Conservation (phyloP, 352 stramenopile genomes). For the Globisporangium cystogenes region DNA sequence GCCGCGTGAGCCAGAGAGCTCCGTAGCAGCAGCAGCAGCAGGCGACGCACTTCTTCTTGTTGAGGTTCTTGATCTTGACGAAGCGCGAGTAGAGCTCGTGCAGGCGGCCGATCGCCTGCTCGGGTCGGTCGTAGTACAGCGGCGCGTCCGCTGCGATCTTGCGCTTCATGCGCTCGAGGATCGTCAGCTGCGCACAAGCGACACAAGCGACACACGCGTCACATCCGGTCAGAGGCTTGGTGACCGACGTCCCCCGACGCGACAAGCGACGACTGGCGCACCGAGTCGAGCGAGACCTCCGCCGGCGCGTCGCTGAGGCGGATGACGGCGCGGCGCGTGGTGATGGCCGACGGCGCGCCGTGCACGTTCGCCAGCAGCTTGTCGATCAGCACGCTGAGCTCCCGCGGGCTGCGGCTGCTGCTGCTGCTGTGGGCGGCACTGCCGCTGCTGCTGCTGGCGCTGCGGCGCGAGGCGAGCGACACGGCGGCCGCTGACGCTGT, state of each 20-base stretch:
- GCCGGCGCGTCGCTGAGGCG: constrained; percentile 43
- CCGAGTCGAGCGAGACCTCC: constrained; percentile 23
- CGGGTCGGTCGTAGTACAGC: constrained; percentile 33
- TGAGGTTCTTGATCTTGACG: constrained; percentile 64
- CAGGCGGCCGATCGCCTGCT: constrained; percentile 43
- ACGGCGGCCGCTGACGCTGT: constrained; percentile 22
- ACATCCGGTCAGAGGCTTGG: too few species aligned
- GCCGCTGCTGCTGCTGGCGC: constrained; percentile 13
- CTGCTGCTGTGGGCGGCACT: constrained; percentile 9
- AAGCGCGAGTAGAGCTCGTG: constrained; percentile 80
- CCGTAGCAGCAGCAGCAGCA: neutral
- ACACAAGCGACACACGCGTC: neutral
- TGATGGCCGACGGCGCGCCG: constrained; percentile 47
- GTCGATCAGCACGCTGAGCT: constrained; percentile 48
- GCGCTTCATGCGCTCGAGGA: constrained; percentile 77
- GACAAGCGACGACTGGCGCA: constrained; percentile 9
- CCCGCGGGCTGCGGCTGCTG: constrained; percentile 16
- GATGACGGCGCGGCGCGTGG: constrained; percentile 46
- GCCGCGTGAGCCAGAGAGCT: neutral
- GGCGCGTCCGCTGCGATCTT: constrained; percentile 40
- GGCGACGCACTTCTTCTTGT: constrained; percentile 60
- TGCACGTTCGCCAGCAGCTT: constrained; percentile 48
- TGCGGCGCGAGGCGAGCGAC: constrained; percentile 21
- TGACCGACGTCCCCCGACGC: too few species aligned
- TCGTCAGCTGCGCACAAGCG: constrained; percentile 33